These are phyloP conservation scores for Solanum lycopersicoides DNA, from an alignment of 257 asterid genomes.

Conservation along the genomic window DNA sequence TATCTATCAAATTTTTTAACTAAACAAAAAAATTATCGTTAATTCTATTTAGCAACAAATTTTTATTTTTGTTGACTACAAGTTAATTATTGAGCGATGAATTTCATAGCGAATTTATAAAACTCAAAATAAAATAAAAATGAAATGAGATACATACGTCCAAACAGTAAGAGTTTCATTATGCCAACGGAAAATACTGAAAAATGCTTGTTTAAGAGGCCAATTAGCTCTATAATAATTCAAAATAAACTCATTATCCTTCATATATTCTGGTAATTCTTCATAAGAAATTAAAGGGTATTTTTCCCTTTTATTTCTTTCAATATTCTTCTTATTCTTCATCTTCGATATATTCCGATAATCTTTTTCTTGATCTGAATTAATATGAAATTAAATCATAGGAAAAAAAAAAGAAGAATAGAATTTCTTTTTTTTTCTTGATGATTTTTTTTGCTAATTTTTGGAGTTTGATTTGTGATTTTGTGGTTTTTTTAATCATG, in stretches of 20 bases:
- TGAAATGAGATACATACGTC: constrained; percentile 52
- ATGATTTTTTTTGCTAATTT: constrained; percentile 18
- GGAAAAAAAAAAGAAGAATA: neutral
- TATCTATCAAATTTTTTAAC: too few species aligned
- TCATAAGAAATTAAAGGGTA: constrained; percentile 40
- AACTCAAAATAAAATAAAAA: neutral
- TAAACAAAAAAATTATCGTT: neutral
- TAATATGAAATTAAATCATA: constrained; percentile 20
- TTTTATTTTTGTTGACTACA: neutral
- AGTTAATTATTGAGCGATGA: neutral
- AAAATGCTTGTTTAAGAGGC: constrained; percentile 70
- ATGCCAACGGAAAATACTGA: constrained; percentile 88
- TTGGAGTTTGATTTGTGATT: neutral
- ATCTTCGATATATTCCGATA: neutral
- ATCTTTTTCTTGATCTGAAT: neutral
- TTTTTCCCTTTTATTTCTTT: constrained; percentile 2
- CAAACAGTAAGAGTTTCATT: constrained; percentile 95
- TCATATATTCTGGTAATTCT: constrained; percentile 87
- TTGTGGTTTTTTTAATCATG: neutral
- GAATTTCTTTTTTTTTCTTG: constrained; percentile 19
- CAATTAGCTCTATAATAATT: constrained; percentile 73
- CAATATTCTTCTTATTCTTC: neutral
- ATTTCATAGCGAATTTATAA: neutral
- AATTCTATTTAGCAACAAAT: neutral
- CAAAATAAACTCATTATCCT: constrained; percentile 80